Conservation (phyloP, 73 alveolate species). For the Paramecium caudatum region DNA sequence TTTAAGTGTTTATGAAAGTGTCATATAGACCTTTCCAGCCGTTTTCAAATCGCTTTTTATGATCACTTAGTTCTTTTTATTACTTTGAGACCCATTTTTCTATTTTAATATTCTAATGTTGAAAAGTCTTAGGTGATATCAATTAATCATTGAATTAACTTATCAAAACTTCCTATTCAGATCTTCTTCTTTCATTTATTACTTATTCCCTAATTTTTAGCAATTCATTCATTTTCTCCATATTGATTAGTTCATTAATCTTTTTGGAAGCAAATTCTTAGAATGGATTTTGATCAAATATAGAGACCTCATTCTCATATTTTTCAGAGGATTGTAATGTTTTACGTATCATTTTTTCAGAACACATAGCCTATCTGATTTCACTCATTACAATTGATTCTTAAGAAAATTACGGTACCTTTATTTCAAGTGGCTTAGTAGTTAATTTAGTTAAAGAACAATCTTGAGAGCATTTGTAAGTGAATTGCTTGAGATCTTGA, state of each 20-base stretch:
- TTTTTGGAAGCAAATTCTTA: background rate
- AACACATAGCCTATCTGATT: constrained; percentile 35
- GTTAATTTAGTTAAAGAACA: background rate
- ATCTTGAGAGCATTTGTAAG: constrained; percentile 19
- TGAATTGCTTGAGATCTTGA: background rate
- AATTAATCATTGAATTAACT: background rate
- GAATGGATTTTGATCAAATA: constrained; percentile 6
- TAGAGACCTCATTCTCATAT: background rate
- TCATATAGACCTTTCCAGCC: constrained; percentile 34
- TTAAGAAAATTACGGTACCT: constrained; percentile 19
- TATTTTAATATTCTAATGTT: background rate
- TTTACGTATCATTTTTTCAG: background rate
- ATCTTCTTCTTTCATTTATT: background rate
- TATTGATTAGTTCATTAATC: background rate
- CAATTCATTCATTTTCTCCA: background rate
- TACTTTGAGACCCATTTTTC: constrained; percentile 28
- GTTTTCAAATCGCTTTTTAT: constrained; percentile 5
- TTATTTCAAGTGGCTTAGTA: background rate
- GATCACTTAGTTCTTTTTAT: background rate
- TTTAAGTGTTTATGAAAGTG: constrained; percentile 1
- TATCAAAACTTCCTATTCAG: background rate
- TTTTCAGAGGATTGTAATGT: background rate
- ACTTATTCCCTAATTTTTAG: background rate
- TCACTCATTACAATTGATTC: constrained; percentile 43
- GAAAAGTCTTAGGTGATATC: background rate